Percentiles rank a stretch among this genome's conserved stretches.
These are phyloP conservation scores for Beverwykella pulmonaria DNA, from an alignment of 495 filamentous ascomycete species.

Conservation along the genomic window DNA sequence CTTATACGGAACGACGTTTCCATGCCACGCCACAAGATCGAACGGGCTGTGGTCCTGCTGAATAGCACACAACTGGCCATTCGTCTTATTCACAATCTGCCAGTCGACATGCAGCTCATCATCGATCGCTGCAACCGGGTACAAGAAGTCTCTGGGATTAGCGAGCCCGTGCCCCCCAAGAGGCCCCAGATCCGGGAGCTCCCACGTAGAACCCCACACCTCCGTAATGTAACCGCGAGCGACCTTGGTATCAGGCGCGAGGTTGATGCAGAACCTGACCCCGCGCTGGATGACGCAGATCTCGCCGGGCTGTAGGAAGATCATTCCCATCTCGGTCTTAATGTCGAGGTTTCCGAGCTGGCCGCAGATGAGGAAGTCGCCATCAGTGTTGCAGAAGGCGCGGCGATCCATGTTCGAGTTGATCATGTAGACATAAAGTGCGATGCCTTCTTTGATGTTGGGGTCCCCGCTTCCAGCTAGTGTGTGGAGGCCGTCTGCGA, in stretches of 20 bases:
- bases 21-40: slow-evolving; percentile 52
- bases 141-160: slow-evolving; percentile 50
- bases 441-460: slow-evolving; percentile 47
- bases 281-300: slow-evolving; percentile 51
- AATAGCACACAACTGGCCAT: slow-evolving; percentile 46
- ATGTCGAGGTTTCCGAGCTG: slow-evolving; percentile 51
- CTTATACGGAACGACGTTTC: slow-evolving; percentile 53
- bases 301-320: slow-evolving; percentile 51
- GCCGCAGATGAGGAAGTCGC: slow-evolving; percentile 50
- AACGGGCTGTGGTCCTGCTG: slow-evolving; percentile 51
- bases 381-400: slow-evolving; percentile 51
- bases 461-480: slow-evolving; percentile 49
- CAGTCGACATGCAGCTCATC: slow-evolving; percentile 47
- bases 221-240: slow-evolving; percentile 51
- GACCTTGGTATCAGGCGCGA: slow-evolving; percentile 42
- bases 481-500: slow-evolving; percentile 50
- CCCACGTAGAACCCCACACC: slow-evolving; percentile 49
- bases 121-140: slow-evolving; percentile 50
- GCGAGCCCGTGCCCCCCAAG: slow-evolving; percentile 49
- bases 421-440: slow-evolving; percentile 48
- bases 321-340: slow-evolving; percentile 50
- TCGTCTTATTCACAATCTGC: slow-evolving; percentile 48
- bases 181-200: slow-evolving; percentile 49
- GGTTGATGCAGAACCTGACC: slow-evolving; percentile 42
- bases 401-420: slow-evolving; percentile 46